These are phyloP conservation scores for Rhododendron ovatum DNA, from an alignment of 148 eudicot species.

Conservation along the genomic window DNA sequence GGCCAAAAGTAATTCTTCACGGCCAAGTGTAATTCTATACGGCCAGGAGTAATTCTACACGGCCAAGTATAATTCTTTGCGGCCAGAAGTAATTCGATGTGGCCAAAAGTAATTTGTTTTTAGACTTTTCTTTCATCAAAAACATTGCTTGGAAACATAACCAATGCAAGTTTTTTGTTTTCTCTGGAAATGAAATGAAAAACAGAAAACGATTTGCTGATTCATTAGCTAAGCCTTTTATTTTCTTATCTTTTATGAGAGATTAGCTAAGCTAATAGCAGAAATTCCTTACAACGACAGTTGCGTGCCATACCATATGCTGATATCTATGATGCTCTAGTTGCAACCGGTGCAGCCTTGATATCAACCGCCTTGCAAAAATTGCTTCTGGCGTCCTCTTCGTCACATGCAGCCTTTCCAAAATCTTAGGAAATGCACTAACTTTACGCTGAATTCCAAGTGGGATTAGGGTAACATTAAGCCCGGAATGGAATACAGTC, in stretches of 20 bases:
- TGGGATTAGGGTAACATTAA: conserved; percentile 61
- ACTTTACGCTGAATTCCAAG: conserved; percentile 43
- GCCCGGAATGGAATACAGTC: conserved; percentile 47
- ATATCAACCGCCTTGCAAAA: conserved; percentile 43
- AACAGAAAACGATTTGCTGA: not conserved
- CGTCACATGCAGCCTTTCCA: conserved; percentile 23
- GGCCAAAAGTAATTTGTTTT: no score
- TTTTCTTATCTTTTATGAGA: no score
- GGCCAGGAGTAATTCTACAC: no score
- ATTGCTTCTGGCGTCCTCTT: conserved; percentile 57
- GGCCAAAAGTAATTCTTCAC: no score
- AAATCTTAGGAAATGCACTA: conserved; percentile 25
- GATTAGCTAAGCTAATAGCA: not conserved
- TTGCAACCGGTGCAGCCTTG: conserved; percentile 41
- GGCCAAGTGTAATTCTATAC: no score
- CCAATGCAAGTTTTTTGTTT: no score
- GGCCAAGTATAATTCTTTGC: no score
- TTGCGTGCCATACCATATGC: conserved; percentile 54
- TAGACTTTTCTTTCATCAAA: no score
- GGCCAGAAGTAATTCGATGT: no score
- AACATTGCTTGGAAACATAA: no score
- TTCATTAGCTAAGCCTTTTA: not conserved
- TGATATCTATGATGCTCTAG: conserved; percentile 45
- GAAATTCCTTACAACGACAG: not conserved
- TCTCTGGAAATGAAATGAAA: no score